Conservation (phyloP, 495 filamentous ascomycete species). For the Haplographium delicatum region DNA sequence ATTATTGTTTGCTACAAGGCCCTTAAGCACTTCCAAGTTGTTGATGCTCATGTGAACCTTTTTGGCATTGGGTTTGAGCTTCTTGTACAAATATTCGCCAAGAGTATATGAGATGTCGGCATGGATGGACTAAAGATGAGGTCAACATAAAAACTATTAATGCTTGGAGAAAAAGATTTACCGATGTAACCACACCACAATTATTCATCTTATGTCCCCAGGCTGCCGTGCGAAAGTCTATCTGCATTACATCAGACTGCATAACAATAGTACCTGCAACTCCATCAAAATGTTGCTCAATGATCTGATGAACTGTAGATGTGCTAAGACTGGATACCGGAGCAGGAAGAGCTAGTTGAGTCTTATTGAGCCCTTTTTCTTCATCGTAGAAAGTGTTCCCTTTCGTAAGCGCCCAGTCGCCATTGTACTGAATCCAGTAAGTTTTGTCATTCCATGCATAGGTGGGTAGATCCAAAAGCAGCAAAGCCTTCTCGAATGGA, state of each 20-base stretch:
- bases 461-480: slow-evolving; percentile 61
- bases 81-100: slow-evolving; percentile 58
- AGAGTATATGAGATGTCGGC: slow-evolving; percentile 73
- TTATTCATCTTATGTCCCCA: slow-evolving; percentile 64
- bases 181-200: slow-evolving; percentile 38
- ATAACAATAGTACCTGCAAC: slow-evolving; percentile 50
- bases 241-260: slow-evolving; percentile 59
- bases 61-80: slow-evolving; percentile 45
- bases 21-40: slow-evolving; percentile 62
- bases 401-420: slow-evolving; percentile 64
- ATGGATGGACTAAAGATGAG: slow-evolving; percentile 44
- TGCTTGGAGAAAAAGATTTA: slow-evolving; percentile 2
- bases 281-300: slow-evolving; percentile 49
- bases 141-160: background rate
- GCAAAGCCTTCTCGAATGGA: slow-evolving; percentile 53
- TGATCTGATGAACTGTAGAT: slow-evolving; percentile 45
- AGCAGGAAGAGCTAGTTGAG: slow-evolving; percentile 41
- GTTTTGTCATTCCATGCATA: slow-evolving; percentile 76
- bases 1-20: slow-evolving; percentile 56
- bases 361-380: background rate
- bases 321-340: slow-evolving; percentile 37
- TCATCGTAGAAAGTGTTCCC: slow-evolving; percentile 50
- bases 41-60: slow-evolving; percentile 52
- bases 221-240: slow-evolving; percentile 50
- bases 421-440: slow-evolving; percentile 74